phyloP scores from a whole-genome alignment of 495 filamentous ascomycete species.

The Aspergillus hancockii region DNA sequence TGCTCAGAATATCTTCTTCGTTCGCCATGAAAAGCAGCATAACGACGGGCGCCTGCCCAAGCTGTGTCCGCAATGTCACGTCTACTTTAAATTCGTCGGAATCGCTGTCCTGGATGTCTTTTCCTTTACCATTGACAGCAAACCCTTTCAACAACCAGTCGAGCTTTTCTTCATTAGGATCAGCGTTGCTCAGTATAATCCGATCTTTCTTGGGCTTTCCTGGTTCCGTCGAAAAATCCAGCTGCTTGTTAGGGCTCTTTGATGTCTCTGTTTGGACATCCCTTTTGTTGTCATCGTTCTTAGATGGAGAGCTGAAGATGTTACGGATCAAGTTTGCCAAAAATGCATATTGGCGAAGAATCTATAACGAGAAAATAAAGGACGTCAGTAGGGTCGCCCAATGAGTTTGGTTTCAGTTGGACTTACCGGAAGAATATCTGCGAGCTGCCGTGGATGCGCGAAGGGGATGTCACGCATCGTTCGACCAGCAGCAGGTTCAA shows the following conservation, averaged over 20 bases:
- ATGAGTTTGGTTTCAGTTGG: not conserved
- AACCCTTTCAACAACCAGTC: slow-evolving; percentile 28
- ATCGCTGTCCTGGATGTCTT: slow-evolving; percentile 2
- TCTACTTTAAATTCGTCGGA: slow-evolving; percentile 42
- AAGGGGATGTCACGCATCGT: slow-evolving; percentile 75
- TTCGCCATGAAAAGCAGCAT: slow-evolving; percentile 43
- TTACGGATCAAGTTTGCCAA: slow-evolving; percentile 63
- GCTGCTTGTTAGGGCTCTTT: not conserved
- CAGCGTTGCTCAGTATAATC: slow-evolving; percentile 42
- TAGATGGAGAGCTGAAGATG: slow-evolving; percentile 47
- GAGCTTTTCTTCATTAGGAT: slow-evolving; percentile 40
- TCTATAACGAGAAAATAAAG: slow-evolving; percentile 26
- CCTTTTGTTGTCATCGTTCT: slow-evolving; percentile 18
- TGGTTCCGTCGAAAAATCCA: not conserved
- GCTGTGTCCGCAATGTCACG: slow-evolving; percentile 45
- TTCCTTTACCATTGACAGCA: slow-evolving; percentile 7
- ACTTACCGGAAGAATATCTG: slow-evolving; percentile 68
- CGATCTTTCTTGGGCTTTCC: slow-evolving; percentile 20
- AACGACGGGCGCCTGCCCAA: slow-evolving; percentile 44
- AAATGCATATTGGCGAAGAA: slow-evolving; percentile 74
- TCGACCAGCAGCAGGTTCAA: slow-evolving; percentile 68
- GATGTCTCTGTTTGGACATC: not conserved
- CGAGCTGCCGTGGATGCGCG: slow-evolving; percentile 80
- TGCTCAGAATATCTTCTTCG: slow-evolving; percentile 14
- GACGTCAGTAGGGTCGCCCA: not conserved